Base-by-base conservation (phyloP, 352 stramenopile genomes). In the Globisporangium canariense region DNA sequence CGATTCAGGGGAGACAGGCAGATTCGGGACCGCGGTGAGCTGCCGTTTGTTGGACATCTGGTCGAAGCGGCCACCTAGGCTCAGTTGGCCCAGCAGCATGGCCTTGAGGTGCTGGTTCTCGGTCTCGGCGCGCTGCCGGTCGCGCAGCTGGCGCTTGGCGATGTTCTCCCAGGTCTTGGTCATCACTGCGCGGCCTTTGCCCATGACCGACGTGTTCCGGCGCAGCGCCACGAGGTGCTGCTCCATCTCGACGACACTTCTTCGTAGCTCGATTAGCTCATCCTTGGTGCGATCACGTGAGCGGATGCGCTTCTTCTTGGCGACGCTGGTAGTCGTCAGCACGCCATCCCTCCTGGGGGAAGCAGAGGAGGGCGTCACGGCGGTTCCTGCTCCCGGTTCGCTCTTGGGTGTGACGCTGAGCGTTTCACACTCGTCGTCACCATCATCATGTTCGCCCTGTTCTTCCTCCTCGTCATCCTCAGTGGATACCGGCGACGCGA, bases 1-100 rank as follows among this genome's bases (percentile, higher is more conserved):
- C 20, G 34, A 20, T 6, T 41, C 47, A 38, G 25, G 20, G 2
- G 50, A 32, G 4, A 5, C 25, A 1, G 22, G 8, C 2, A 25
- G 5, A n/a, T 57, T 49, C 2, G 61, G 61, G 7, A 67, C 16
- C 10, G 63, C 57, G 6, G 58, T 18, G 22, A 68, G 57, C 47
- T 68, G 63, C 8, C 63, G 63, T n/a, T 68, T 64, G 63, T 68
- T 64, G 11, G 63, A 64, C 6, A 34, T 60, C 34, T 68, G 55
- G 18, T 68, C 47, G 3, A 68, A 59, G 18, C 50, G 56, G 0
- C 63, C 54, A 5, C 55, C 57, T 2, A 68, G 28, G 4, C 57
- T 68, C 22, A 63, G 63, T n/a, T 68, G 63, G n/a, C 46, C 63
- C 3, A 64, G 47, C 56, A 68, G 56, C 47, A 64, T 60, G 36